Evolutionary conservation across 2,329 filamentous ascomycete species (phyloP), one percentile per base, ranked within the genome.

Genomic region (Sporothrix brunneoviolacea): DNA sequence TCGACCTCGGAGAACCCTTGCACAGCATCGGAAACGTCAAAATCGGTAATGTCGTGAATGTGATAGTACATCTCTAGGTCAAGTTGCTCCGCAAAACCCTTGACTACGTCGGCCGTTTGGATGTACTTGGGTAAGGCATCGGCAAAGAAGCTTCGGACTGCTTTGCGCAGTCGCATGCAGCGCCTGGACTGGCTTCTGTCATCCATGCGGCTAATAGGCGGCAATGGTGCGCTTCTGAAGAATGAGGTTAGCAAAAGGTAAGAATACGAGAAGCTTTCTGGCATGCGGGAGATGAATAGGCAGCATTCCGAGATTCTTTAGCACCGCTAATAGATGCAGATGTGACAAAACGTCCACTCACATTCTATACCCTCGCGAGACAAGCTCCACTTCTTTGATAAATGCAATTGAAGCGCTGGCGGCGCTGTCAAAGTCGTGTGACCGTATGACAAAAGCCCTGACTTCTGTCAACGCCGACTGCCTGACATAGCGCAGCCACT

Each of bases 11-110:
- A 18, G 51, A 84, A 83, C 1, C 81, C 80, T 38, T 76, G 70
- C 57, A 83, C 75, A n/a, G 84, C 80, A 59, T 88, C 84, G 18
- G 79, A 76, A 32, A 88, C 79, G 63, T 91, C 86, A 51, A 83
- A 78, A 51, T 84, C 77, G 54, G 80, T 86, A 54, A 91, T 81
- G 57, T 91, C 87, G 63, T 91, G 91, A 54, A 91, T 86, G 62
- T 97, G 91, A 60, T 93, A 87, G 64, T 95, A 95, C 67, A 90
- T 93, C 59, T 95, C 89, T 38, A 98, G 70, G 61, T 95, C 88
- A 43, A 86, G 79, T 61, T 86, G 80, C 63, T 91, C 83, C 2
- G 91, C 82, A 50, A 95, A 81, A 1, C 78, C 79, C 62, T 84
- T 84, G 18, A 97, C 72, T 3, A 75, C 74, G 36, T 76, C 73